Conservation (phyloP, 208 protist species). For the Leishmania guyanensis region DNA sequence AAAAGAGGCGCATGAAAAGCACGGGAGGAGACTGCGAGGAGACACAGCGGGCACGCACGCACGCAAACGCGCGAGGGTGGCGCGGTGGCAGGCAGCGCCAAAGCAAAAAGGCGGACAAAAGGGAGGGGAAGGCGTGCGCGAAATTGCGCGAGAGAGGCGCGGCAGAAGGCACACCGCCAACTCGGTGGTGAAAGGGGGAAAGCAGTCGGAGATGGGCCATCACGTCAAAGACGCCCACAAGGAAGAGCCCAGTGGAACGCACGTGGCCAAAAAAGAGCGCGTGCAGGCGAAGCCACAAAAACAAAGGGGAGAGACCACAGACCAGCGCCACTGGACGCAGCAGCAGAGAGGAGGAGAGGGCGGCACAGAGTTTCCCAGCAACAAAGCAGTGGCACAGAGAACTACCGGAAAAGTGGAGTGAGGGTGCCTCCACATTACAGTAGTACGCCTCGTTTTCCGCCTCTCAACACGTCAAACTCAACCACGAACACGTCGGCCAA, state of each 20-base stretch:
- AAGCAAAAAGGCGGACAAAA: neutral
- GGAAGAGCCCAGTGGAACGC: neutral
- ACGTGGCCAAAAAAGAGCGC: neutral
- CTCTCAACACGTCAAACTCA: neutral
- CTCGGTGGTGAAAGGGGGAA: neutral
- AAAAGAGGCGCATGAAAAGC: neutral
- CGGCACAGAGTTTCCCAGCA: too few relatives aligned
- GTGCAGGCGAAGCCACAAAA: too few relatives aligned
- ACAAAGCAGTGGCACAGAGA: too few relatives aligned
- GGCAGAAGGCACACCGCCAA: neutral
- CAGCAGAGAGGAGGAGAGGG: too few relatives aligned
- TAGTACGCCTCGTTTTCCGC: neutral
- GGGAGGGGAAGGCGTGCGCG: too few relatives aligned
- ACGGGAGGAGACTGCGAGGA: neutral
- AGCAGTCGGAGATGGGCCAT: neutral
- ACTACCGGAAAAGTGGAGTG: too few relatives aligned
- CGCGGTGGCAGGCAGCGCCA: neutral
- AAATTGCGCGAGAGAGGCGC: too few relatives aligned
- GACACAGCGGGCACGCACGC: neutral
- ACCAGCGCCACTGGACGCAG: too few relatives aligned
- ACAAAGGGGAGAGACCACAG: too few relatives aligned
- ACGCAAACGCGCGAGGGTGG: neutral
- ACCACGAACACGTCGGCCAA: too few relatives aligned
- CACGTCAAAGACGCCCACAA: neutral
- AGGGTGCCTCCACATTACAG: too few relatives aligned